Percentiles rank a stretch among this genome's conserved stretches.
phyloP scores from a whole-genome alignment of 2,329 filamentous ascomycete genomes.

The Fragosphaeria purpurea region DNA sequence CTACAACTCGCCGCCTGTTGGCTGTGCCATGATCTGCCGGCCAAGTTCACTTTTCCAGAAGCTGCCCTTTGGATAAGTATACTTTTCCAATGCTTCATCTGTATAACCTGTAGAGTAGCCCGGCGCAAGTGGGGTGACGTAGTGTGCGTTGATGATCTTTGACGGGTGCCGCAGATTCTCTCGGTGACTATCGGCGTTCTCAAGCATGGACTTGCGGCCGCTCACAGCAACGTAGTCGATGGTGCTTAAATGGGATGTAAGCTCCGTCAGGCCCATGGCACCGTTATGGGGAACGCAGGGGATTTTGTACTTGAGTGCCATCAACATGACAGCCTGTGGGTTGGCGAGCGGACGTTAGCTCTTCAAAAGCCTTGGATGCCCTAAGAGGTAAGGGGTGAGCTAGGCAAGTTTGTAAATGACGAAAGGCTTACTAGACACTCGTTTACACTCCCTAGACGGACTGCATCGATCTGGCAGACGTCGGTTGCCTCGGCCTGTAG shows the following conservation, averaged over 20 bases:
- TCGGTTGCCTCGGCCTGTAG: constrained; percentile 71
- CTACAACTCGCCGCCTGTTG: constrained; percentile 5
- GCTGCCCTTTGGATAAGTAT: constrained; percentile 4
- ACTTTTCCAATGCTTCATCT: constrained; percentile 5
- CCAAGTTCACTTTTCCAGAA: constrained; percentile 7
- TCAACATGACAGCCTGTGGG: constrained; percentile 60
- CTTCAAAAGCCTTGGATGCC: too few relatives aligned
- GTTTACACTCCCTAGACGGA: constrained; percentile 79
- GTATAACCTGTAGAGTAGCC: constrained; percentile 45
- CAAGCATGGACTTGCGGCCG: constrained; percentile 69
- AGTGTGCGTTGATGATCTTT: constrained; percentile 73
- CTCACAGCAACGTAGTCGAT: constrained; percentile 85
- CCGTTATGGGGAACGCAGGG: constrained; percentile 83
- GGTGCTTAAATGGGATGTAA: constrained; percentile 82
- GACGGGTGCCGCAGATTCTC: constrained; percentile 82
- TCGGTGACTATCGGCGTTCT: constrained; percentile 89
- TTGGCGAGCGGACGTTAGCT: too few relatives aligned
- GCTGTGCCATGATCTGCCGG: constrained; percentile 2
- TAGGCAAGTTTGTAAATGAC: too few relatives aligned
- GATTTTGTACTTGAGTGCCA: constrained; percentile 68
- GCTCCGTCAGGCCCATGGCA: constrained; percentile 81
- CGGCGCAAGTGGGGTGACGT: constrained; percentile 69
- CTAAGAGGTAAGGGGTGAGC: too few relatives aligned
- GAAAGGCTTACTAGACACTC: constrained; percentile 50
- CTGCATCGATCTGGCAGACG: constrained; percentile 84